Evolutionary conservation across 2,329 filamentous ascomycete species (phyloP).

Genomic region (Ilyonectria destructans): DNA sequence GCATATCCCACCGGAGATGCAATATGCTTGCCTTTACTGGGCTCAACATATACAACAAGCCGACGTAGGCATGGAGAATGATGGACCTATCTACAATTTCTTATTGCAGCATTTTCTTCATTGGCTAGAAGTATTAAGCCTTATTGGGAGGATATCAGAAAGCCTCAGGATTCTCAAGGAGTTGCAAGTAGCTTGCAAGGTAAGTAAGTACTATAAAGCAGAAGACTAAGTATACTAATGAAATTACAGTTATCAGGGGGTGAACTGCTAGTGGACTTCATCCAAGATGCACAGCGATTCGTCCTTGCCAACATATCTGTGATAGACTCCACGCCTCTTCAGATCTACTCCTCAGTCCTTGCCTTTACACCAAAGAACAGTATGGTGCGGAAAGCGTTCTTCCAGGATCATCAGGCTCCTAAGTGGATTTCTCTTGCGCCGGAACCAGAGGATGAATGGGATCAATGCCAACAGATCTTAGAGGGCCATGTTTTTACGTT

Average conservation of each 20-base stretch:
- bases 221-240: background rate
- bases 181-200: background rate
- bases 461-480: background rate
- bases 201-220: background rate
- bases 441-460: conserved; percentile 4
- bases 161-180: background rate
- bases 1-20: background rate
- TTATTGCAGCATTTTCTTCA: conserved; percentile 2
- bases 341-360: background rate
- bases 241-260: background rate
- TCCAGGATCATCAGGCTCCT: too few species aligned
- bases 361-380: too few species aligned
- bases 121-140: conserved; percentile 6
- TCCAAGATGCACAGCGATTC: conserved; percentile 3
- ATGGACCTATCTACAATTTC: background rate
- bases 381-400: too few species aligned
- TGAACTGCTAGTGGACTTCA: background rate
- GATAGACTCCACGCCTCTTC: conserved; percentile 8
- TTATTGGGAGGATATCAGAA: background rate
- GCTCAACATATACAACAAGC: background rate
- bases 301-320: background rate
- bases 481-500: background rate
- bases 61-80: background rate
- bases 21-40: conserved; percentile 10
- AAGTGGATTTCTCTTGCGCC: background rate